Evolutionary conservation across 2,329 filamentous ascomycete species (phyloP).

Genomic region (Cordyceps tenuipes): DNA sequence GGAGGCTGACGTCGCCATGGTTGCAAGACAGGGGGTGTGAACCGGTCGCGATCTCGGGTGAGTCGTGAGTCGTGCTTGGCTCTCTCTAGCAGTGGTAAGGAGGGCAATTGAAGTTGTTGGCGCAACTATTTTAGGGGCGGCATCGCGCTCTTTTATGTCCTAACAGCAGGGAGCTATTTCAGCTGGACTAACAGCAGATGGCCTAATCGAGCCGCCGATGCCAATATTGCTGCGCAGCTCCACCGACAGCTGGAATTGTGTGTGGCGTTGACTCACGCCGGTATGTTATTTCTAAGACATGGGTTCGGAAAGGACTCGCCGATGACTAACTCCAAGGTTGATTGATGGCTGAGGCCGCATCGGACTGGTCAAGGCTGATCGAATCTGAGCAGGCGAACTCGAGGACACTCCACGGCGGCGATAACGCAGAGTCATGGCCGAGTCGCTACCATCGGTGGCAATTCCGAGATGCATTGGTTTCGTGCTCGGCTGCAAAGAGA

Average conservation of each 20-base stretch:
- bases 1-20: conserved; percentile 9
- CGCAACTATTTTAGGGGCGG: not conserved
- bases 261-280: conserved; percentile 2
- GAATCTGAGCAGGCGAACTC: not conserved
- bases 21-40: not conserved
- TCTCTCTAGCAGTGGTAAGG: not conserved
- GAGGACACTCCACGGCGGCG: not conserved
- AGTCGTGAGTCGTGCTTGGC: not conserved
- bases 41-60: not conserved
- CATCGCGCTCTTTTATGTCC: not conserved
- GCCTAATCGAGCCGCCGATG: too few species aligned
- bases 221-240: not conserved
- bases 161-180: not conserved
- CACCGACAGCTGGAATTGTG: not conserved
- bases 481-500: too few species aligned
- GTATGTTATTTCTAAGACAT: too few species aligned
- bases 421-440: not conserved
- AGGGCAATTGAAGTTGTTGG: not conserved
- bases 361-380: not conserved
- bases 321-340: not conserved
- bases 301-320: not conserved
- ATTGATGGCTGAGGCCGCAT: not conserved
- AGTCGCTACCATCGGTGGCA: not conserved
- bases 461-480: not conserved
- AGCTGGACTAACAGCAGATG: too few species aligned